These are phyloP conservation scores for Babesia caballi DNA, from an alignment of 169 alveolate genomes.

Conservation along the genomic window DNA sequence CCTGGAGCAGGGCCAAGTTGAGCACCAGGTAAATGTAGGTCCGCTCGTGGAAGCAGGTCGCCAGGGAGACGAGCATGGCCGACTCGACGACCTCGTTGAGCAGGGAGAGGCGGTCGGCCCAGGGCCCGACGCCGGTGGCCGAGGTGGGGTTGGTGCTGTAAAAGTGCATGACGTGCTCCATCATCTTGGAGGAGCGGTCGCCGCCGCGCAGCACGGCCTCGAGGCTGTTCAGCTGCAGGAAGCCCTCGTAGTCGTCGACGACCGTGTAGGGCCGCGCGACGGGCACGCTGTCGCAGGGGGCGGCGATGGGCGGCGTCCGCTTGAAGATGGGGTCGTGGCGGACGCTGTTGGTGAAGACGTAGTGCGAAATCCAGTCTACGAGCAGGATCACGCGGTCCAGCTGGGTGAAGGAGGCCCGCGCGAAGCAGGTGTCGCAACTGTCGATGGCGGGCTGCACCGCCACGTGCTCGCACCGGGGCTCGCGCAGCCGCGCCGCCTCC, in stretches of 20 bases:
- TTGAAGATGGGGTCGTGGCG: neutral
- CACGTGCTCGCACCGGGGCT: constrained; percentile 4
- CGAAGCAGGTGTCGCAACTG: neutral
- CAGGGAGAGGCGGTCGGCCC: neutral
- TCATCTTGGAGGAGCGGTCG: neutral
- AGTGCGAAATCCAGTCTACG: constrained; percentile 50
- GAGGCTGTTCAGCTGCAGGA: too few species aligned
- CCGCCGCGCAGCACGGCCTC: neutral
- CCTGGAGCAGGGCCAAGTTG: constrained; percentile 25
- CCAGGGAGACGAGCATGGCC: constrained; percentile 23
- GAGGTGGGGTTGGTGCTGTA: neutral
- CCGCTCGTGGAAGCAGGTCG: constrained; percentile 48
- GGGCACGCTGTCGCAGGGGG: neutral
- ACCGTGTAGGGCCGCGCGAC: neutral
- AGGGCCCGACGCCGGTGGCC: neutral
- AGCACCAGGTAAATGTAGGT: constrained; percentile 20
- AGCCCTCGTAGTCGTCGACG: too few species aligned
- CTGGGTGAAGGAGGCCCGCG: constrained; percentile 15
- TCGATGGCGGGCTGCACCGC: neutral
- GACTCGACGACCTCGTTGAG: constrained; percentile 38
- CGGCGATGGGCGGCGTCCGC: neutral
- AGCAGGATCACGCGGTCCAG: constrained; percentile 23
- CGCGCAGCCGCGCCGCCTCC: neutral
- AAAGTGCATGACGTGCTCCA: neutral
- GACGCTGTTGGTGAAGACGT: constrained; percentile 13